Evolutionary conservation across 148 eudicot genomes (phyloP).

Genomic region (Oxyria digyna): DNA sequence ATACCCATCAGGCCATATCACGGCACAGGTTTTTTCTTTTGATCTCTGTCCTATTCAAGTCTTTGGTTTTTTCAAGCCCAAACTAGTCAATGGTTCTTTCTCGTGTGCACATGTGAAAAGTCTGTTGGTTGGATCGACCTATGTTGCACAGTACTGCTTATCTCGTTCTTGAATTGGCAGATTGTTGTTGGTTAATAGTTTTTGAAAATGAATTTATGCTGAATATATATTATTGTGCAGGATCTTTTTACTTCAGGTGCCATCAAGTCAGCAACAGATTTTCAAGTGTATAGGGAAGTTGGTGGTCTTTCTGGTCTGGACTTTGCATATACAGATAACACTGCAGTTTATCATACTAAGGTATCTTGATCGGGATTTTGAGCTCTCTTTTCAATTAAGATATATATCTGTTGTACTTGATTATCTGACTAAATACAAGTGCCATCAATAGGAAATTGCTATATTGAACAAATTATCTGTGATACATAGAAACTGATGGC

Average conservation of each 20-base stretch:
- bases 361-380: conserved; percentile 18
- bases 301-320: conserved; percentile 96
- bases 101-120: neutral
- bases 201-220: conserved; percentile 9
- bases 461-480: neutral
- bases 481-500: neutral
- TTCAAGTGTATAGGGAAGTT: conserved; percentile 84
- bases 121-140: neutral
- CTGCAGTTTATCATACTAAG: conserved; percentile 98
- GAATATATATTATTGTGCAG: conserved; percentile 30
- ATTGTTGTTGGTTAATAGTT: neutral
- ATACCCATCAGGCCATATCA: conserved; percentile 71
- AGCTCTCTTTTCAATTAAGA: neutral
- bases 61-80: neutral
- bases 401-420: neutral
- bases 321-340: conserved; percentile 73
- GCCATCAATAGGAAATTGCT: neutral
- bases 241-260: conserved; percentile 80
- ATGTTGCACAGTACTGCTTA: neutral
- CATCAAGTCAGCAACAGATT: conserved; percentile 91
- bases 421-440: neutral
- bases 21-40: conserved; percentile 47
- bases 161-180: neutral
- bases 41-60: neutral
- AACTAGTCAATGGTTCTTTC: neutral